Evolutionary conservation across 148 eudicot species (phyloP), one percentile per base, ranked within the genome.

Genomic region (Fagopyrum homotropicum): DNA sequence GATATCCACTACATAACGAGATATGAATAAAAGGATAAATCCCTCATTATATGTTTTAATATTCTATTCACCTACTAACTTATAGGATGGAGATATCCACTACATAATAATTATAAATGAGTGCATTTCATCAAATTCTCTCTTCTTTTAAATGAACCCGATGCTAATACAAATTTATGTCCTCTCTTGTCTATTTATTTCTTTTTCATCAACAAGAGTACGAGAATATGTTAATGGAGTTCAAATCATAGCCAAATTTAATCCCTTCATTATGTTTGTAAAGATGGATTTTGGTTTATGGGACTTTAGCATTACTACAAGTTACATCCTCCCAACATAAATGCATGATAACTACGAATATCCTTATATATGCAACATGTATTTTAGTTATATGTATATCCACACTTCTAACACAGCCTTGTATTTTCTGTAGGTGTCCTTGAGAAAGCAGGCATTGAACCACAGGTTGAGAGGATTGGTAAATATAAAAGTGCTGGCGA

Each of bases 401-500:
- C 30, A 66, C 46, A 14, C 69, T 40, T 1, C 14, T 66, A 43
- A 40, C 0, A 35, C 71, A 66, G 15, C 52, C 30, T 22, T 72
- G 51, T 46, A 12, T 17, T 9, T 46, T 47, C 47, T 85, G 82
- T 83, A 94, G 98, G 98, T 79, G 86, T 91, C 72, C 86, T 94
- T 72, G 97, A 94, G 85, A 92, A 94, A 78, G 86, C 84, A 55
- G 97, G 98, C 75, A 77, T 92, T 79, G 92, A 92, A 81, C 96
- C 98, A 45, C 98, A 94, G 84, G 91, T 94, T 75, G 86, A 90
- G 82, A 86, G 98, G 81, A 91, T 94, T 82, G 98, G 98, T 61
- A 94, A 94, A 82, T 94, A 90, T 74, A 91, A 94, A 85, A 94
- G 93, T 81, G 96, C 92, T 54, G 98, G 98, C 51, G 98, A 94